Evolutionary conservation across 345 rosid species (phyloP).

Genomic region (Ailanthus altissimus): DNA sequence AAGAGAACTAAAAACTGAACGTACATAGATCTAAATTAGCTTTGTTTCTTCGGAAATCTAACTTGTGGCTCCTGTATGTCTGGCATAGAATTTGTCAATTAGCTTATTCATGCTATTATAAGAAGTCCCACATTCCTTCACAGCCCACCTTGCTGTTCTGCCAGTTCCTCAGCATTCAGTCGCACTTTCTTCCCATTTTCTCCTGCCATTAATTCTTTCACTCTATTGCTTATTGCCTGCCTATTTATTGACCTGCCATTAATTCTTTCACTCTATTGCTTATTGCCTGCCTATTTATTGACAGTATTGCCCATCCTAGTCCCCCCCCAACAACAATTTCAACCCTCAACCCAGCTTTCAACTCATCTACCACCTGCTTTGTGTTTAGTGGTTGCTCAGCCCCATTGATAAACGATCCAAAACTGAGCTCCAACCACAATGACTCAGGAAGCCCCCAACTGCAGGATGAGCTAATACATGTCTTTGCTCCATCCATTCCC

Average conservation of each 20-base stretch:
- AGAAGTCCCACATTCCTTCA: not conserved
- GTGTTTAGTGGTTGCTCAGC: not conserved
- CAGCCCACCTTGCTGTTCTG: not conserved
- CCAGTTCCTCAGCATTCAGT: not conserved
- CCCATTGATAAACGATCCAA: constrained; percentile 10
- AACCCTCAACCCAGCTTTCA: not conserved
- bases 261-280: not conserved
- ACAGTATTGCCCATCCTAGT: not conserved
- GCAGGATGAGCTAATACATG: constrained; percentile 17
- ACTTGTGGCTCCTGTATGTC: not conserved
- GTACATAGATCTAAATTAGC: not conserved
- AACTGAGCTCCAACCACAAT: constrained; percentile 31
- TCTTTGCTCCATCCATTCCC: constrained; percentile 34
- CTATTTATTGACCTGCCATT: too few relatives aligned
- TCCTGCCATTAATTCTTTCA: not conserved
- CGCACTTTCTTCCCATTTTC: not conserved
- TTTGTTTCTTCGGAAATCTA: not conserved
- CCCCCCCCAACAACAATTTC: not conserved
- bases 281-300: not conserved
- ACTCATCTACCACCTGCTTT: constrained; percentile 11
- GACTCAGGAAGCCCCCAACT: constrained; percentile 30
- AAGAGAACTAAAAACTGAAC: not conserved
- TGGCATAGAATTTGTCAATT: not conserved
- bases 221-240: not conserved
- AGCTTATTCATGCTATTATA: constrained; percentile 8